Evolutionary conservation across 176 grass and related monocot genomes (phyloP), one percentile per base, ranked within the genome.

Genomic region (Musa troglodytarum): DNA sequence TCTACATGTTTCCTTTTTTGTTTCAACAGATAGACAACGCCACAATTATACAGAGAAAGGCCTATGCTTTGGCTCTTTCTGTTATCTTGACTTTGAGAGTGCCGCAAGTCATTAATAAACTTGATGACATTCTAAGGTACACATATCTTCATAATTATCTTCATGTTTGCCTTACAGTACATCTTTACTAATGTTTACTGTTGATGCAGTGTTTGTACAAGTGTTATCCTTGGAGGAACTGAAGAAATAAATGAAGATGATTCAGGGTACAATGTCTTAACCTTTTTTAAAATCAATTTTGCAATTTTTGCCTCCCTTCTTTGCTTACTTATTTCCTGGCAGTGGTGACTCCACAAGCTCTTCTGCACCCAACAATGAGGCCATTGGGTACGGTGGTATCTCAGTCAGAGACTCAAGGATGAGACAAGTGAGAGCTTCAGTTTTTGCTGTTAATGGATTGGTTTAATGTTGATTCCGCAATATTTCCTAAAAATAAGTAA

Each of bases 111-210:
- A 90, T 99, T 3, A 90, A 99, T 72, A 99, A 89, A 91, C 95
- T 99, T 19, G 95, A 99, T 78, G 95, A 99, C 62, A 94, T 99
- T 55, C 86, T 99, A 83, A 94, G 88, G 95, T 99, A 87, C 78
- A 53, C 64, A 50, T 51, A 79, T 67, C 58, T 82, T 22, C 74
- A 10, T 10, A 52, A 52, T 15, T 63, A 53, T 81, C 68, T 58
- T 54, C 16, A 21, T 65, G 20, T 52, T 65, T 43, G 34, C 22
- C 17, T 24, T 56, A 63, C 11, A 51, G 12, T 74, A 79, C 22
- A 49, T 77, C 11, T 29, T 78, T 74, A 56, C 54, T 50, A 83
- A 53, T 62, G 11, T 63, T 73, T 79, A 10, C 15, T 23, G 12
- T 76, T 61, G 81, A 74, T 91, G 78, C 65, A 99, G 95, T 86